phyloP scores from a whole-genome alignment of 148 eudicot species.

The Drosera capensis region DNA sequence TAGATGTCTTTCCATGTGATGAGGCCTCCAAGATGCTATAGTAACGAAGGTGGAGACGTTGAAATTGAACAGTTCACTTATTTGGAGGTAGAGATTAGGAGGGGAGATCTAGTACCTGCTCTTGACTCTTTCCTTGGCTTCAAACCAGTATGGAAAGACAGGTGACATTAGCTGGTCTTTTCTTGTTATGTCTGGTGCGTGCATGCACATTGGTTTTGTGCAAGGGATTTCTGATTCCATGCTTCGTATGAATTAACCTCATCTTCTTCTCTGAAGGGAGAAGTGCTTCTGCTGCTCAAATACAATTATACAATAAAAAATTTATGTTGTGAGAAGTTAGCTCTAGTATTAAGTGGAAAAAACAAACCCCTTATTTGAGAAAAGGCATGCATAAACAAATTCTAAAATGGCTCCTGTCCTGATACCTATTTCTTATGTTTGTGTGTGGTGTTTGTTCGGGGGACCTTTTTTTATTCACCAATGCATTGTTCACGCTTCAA shows the following conservation, averaged over 20 bases:
- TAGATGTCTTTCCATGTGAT: conserved; percentile 13
- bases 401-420: too few relatives aligned
- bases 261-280: too few relatives aligned
- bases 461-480: too few relatives aligned
- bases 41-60: conserved; percentile 30
- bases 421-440: too few relatives aligned
- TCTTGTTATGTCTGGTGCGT: neutral
- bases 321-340: too few relatives aligned
- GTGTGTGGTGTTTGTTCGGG: too few relatives aligned
- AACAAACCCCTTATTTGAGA: too few relatives aligned
- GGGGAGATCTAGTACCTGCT: conserved; percentile 52
- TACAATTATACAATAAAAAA: too few relatives aligned
- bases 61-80: conserved; percentile 52
- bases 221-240: neutral
- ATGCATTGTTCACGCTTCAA: too few relatives aligned
- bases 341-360: too few relatives aligned
- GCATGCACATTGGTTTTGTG: neutral
- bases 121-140: conserved; percentile 14
- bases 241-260: neutral
- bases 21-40: conserved; percentile 9
- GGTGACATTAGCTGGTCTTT: conserved; percentile 4
- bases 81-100: conserved; percentile 45
- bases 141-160: conserved; percentile 8
- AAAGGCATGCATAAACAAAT: too few relatives aligned
- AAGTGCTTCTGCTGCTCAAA: too few relatives aligned